Conservation (phyloP, 768 basidiomycete species). For the Fomitopsis pulvina region DNA sequence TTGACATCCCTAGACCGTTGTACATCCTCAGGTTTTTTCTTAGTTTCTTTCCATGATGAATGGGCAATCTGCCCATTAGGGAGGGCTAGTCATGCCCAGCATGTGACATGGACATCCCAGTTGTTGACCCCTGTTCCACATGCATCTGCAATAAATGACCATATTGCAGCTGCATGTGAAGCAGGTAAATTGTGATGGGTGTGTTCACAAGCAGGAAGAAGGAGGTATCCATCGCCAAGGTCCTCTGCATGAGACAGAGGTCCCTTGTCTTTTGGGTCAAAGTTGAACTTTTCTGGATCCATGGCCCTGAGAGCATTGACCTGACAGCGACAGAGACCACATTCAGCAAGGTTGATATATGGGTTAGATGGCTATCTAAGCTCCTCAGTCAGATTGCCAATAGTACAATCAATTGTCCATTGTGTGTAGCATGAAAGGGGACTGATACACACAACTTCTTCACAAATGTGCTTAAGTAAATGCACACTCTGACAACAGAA, state of each 20-base stretch:
- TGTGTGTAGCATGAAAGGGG: constrained; percentile 11
- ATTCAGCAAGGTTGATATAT: constrained; percentile 20
- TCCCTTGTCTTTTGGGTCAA: background rate
- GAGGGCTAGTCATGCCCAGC: constrained; percentile 30
- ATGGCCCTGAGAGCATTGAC: constrained; percentile 17
- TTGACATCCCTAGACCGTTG: constrained; percentile 27
- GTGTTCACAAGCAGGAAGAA: background rate
- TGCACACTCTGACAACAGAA: constrained; percentile 30
- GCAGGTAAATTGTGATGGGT: background rate
- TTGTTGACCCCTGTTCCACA: background rate
- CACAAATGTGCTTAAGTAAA: constrained; percentile 22
- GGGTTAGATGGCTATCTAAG: constrained; percentile 21
- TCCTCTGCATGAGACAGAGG: background rate
- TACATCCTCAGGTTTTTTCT: constrained; percentile 12
- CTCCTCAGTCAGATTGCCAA: constrained; percentile 21
- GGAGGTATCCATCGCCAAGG: background rate
- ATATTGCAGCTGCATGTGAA: background rate
- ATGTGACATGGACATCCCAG: background rate
- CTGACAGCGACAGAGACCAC: constrained; percentile 14
- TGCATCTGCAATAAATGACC: background rate
- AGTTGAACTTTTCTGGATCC: background rate
- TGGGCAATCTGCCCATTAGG: constrained; percentile 33
- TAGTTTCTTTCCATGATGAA: constrained; percentile 26
- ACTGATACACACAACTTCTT: constrained; percentile 19
- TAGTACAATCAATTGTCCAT: constrained; percentile 21